Evolutionary conservation across 495 filamentous ascomycete species (phyloP).

Genomic region (Glonium stellatum): DNA sequence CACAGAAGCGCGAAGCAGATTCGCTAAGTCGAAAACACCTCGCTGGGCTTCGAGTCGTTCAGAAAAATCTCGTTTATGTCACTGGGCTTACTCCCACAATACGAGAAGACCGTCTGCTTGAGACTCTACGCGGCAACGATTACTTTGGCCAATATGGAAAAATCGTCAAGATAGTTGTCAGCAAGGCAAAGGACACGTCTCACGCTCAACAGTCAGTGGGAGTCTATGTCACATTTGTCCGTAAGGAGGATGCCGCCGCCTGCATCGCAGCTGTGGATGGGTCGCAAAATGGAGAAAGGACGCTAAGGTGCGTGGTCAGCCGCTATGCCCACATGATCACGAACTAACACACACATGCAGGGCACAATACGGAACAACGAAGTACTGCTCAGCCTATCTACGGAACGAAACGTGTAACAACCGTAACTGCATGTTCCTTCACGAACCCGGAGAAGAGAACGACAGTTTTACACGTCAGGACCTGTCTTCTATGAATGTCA

Average conservation of each 20-base stretch:
- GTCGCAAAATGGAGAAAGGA: conserved; percentile 79
- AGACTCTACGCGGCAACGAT: conserved; percentile 75
- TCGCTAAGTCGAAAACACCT: conserved; percentile 90
- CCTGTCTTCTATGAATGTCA: conserved; percentile 89
- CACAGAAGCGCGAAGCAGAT: conserved; percentile 91
- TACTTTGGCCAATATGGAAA: conserved; percentile 99
- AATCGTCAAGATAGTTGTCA: conserved; percentile 97
- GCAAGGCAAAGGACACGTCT: conserved; percentile 75
- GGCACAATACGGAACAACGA: conserved; percentile 95
- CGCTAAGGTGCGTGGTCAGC: conserved; percentile 53
- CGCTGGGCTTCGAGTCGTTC: conserved; percentile 87
- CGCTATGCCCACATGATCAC: not conserved
- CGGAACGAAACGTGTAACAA: conserved; percentile 90
- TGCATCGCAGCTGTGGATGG: conserved; percentile 92
- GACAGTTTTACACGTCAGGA: conserved; percentile 95
- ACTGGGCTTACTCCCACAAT: conserved; percentile 87
- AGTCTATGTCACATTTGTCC: conserved; percentile 93
- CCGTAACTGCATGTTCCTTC: conserved; percentile 92
- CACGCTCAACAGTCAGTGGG: conserved; percentile 76
- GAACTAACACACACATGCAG: conserved; percentile 40
- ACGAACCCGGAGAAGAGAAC: conserved; percentile 93
- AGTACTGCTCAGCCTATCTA: conserved; percentile 97
- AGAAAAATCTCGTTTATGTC: conserved; percentile 98
- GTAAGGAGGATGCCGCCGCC: conserved; percentile 73
- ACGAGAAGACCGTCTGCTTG: conserved; percentile 81